Base-by-base conservation (phyloP, 805 yeast species). In the Wickerhamiella azymoides region DNA sequence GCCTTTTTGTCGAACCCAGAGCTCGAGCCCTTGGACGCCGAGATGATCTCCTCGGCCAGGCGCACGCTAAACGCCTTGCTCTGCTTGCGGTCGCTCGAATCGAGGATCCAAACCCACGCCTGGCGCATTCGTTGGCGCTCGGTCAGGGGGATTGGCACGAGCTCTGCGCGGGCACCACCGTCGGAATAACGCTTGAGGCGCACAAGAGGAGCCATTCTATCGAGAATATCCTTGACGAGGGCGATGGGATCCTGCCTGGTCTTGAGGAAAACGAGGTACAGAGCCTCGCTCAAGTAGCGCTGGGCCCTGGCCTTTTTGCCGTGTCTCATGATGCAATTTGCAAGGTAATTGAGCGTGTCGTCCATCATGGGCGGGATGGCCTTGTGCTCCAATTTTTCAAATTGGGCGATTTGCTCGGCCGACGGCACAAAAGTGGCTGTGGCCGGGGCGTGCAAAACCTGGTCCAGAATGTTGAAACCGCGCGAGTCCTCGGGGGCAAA, bases 31-130 rank as follows among this genome's bases (percentile, higher is more conserved):
- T 74, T 76, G 55, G 69, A 70, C 26, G 92, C 92, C 44, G 80
- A 69, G 33, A 84, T 60, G 49, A 92, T 74, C 64, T 92, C 97
- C 65, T 92, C 97, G 33, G 88, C 86, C 39, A 92, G 70, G 57
- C 97, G 75, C 35, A 92, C 96, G 1, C 93, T 69, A 57, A 82
- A 82, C 57, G 83, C 92, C 48, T 77, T 75, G 14, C 88, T 78
- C 40, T 77, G 79, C 62, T 94, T 79, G 57, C 81, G 79, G 49
- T 77, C 73, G 36, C 93, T 75, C 17, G 93, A 85, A 49, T 84
- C 95, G 46, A 86, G 63, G 42, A 92, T 80, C 97, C 97, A 92
- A 52, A 70, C 64, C 70, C 93, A 83, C 2, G 97, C 96, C 57
- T 75, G 76, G 63, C 96, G 76, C 55, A 76, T 69, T 62, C 97